Evolutionary conservation across 208 protist species (phyloP).

Genomic region (Phytomonas sp.): DNA sequence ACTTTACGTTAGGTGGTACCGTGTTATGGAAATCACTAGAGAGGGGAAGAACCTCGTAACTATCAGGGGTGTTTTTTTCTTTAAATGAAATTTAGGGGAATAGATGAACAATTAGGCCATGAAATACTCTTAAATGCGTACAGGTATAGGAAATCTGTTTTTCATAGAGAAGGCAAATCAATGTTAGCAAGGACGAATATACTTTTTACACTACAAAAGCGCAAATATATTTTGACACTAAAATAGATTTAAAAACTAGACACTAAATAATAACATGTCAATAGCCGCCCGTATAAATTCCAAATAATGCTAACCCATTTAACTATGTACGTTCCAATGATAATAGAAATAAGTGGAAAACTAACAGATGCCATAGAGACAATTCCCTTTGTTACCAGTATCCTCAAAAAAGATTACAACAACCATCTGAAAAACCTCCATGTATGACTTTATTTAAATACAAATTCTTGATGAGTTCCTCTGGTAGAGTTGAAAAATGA

Average conservation of each 20-base stretch:
- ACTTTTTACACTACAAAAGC: background rate
- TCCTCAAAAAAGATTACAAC: background rate
- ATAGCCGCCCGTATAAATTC: background rate
- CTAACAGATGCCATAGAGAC: background rate
- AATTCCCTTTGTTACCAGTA: background rate
- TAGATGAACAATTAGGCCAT: slow-evolving; percentile 1
- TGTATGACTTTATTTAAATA: background rate
- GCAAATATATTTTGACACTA: slow-evolving; percentile 3
- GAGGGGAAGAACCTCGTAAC: background rate
- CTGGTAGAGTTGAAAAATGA: background rate
- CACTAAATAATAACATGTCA: background rate
- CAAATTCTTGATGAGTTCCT: background rate
- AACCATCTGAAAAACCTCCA: background rate
- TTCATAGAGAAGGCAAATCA: background rate
- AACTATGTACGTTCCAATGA: background rate
- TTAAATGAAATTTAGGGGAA: slow-evolving; percentile 5
- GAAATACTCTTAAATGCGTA: background rate
- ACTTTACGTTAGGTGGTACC: slow-evolving; percentile 9
- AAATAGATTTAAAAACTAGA: slow-evolving; percentile 2
- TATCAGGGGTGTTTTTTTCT: background rate
- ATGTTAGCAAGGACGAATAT: background rate
- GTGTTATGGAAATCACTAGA: background rate
- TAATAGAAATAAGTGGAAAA: slow-evolving; percentile 14
- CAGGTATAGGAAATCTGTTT: background rate
- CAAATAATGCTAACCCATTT: background rate